phyloP scores from a whole-genome alignment of 139 green algal genomes.

The Desmodesmus armatus region DNA sequence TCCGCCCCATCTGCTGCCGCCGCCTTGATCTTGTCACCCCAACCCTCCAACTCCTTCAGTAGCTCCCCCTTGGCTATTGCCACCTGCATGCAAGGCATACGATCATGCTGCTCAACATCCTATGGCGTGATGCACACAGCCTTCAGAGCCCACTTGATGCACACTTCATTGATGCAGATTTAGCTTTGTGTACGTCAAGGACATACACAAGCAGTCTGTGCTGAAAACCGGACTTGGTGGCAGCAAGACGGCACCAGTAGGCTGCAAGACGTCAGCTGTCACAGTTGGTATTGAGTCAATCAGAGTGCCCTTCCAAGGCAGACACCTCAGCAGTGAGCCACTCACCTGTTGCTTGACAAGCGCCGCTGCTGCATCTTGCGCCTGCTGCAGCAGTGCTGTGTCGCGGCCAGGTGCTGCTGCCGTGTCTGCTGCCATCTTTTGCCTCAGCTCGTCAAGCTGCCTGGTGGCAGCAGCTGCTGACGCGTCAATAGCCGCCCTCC shows the following conservation, averaged over 20 bases:
- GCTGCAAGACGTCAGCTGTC: no score
- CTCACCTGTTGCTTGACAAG: no score
- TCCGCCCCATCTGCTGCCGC: constrained; percentile 19
- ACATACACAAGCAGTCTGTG: background rate
- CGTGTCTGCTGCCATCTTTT: background rate
- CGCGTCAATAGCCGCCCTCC: background rate
- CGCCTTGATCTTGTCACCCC: constrained; percentile 5
- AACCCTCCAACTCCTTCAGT: constrained; percentile 17
- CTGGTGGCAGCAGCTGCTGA: background rate
- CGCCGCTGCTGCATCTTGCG: background rate
- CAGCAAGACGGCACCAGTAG: no score
- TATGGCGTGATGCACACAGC: no score
- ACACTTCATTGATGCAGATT: no score
- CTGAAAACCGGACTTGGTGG: background rate
- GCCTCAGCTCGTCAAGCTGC: background rate
- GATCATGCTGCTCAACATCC: no score
- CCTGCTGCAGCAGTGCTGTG: constrained; percentile 14
- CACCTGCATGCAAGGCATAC: background rate
- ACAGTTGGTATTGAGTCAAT: no score
- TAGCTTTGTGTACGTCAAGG: no score
- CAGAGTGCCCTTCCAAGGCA: background rate
- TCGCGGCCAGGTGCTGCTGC: background rate
- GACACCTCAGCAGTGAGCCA: background rate
- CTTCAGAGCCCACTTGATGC: background rate
- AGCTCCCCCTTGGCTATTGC: background rate